Evolutionary conservation across 2,329 filamentous ascomycete genomes (phyloP), one percentile per base, ranked within the genome.

Genomic region (Venturia aucupariae): DNA sequence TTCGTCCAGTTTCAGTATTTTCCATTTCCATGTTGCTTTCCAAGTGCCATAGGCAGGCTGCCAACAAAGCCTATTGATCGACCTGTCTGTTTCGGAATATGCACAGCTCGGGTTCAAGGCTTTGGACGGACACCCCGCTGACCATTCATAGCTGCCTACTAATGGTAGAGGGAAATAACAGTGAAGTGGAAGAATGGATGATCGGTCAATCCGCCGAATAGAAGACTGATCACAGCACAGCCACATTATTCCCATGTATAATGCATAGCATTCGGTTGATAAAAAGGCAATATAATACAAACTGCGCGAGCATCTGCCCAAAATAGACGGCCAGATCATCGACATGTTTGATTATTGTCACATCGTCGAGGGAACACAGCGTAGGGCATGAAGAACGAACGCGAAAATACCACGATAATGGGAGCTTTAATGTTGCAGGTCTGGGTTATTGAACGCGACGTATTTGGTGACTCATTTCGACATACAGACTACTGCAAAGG

Each of bases 371-470:
- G 44, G 27, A 35, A 35, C 51, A 57, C 27, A 35, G 19, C 51
- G 10, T 35, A 35, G 51, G 27, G 27, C 30, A 57, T 57, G 27
- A 57, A 27, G 30, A 38, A n/a, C 10, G 15, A 57, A 57, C 1
- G 51, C 51, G 51, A 57, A 35, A 57, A 57, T n/a, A n/a, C 15
- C 51, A 57, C 51, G 51, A 57, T 57, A 35, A 57, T n/a, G 48
- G 32, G 27, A 4, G 30, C 51, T 19, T 57, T 22, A 27, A 11
- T 35, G 51, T 57, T 15, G 51, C 51, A 57, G 35, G 30, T 35
- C 13, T 35, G 51, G 35, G 51, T 35, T 35, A 10, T 35, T 27
- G 30, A 35, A 35, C 27, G 51, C 51, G 51, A 55, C 7, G 19
- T 1, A 35, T 4, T 35, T 35, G 22, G 51, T 57, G 51, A 57